These are phyloP conservation scores for Fomitopsis schrenkii DNA, from an alignment of 1,284 basidiomycete genomes.

Conservation along the genomic window DNA sequence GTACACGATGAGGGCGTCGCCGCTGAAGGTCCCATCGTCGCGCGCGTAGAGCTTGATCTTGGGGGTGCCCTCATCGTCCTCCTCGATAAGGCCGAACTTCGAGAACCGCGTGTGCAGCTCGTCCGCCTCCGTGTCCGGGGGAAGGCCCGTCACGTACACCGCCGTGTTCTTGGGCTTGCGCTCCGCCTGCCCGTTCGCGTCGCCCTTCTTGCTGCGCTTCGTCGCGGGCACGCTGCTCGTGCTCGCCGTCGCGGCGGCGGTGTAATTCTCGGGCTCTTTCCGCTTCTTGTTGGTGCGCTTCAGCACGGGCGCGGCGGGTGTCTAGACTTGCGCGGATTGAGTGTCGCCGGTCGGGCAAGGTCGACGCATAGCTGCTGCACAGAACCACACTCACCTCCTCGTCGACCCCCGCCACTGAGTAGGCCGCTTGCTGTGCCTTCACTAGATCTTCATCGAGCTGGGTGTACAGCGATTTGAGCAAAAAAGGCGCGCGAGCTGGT, in stretches of 20 bases:
- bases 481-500: background rate
- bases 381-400: slow-evolving; percentile 64
- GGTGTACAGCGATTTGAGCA: background rate
- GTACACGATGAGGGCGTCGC: slow-evolving; percentile 94
- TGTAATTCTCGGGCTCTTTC: slow-evolving; percentile 75
- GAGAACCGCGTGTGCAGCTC: slow-evolving; percentile 83
- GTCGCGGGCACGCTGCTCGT: slow-evolving; percentile 46
- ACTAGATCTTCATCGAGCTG: slow-evolving; percentile 81
- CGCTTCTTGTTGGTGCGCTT: slow-evolving; percentile 80
- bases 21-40: slow-evolving; percentile 88
- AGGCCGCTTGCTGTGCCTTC: slow-evolving; percentile 88
- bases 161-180: slow-evolving; percentile 86
- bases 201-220: slow-evolving; percentile 60
- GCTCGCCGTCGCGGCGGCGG: slow-evolving; percentile 50
- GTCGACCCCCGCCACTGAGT: slow-evolving; percentile 86
- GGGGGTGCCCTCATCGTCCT: slow-evolving; percentile 83
- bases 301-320: slow-evolving; percentile 79
- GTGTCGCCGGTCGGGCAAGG: background rate
- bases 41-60: slow-evolving; percentile 93
- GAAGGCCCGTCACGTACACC: slow-evolving; percentile 87
- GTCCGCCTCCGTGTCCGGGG: slow-evolving; percentile 69
- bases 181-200: slow-evolving; percentile 27
- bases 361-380: background rate
- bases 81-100: slow-evolving; percentile 89
- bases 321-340: slow-evolving; percentile 38